These are phyloP conservation scores for Piper betle DNA, from an alignment of 164 flowering plant species.

Conservation along the genomic window DNA sequence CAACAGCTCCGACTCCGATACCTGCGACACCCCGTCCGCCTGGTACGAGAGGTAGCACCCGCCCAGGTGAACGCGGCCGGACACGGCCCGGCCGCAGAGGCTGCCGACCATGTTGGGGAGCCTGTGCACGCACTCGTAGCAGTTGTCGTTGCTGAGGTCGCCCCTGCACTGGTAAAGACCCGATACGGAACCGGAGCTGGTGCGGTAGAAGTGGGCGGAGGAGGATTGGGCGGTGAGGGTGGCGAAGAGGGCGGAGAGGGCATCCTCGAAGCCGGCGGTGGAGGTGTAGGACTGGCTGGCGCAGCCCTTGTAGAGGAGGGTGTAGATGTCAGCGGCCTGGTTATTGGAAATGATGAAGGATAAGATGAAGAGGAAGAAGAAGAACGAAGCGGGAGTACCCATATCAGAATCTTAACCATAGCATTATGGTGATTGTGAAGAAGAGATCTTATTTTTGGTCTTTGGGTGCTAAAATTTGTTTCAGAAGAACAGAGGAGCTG, in stretches of 20 bases:
- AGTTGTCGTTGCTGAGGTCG: conserved; percentile 56
- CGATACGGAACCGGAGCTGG: conserved; percentile 45
- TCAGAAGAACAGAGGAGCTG: neutral
- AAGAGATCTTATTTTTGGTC: neutral
- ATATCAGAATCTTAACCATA: neutral
- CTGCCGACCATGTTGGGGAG: conserved; percentile 34
- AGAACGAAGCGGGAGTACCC: neutral
- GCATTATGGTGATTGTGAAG: neutral
- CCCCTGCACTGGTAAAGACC: conserved; percentile 92
- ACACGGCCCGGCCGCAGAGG: conserved; percentile 52
- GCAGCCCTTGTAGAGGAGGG: conserved; percentile 80
- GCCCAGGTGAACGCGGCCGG: conserved; percentile 68
- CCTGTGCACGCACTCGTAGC: conserved; percentile 62
- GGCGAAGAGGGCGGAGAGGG: conserved; percentile 50
- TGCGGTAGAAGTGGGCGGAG: conserved; percentile 52
- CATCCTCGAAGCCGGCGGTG: conserved; percentile 44
- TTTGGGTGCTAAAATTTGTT: neutral
- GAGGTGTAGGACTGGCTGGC: conserved; percentile 52
- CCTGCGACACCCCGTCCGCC: conserved; percentile 50
- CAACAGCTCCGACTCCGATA: conserved; percentile 69
- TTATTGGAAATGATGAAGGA: neutral
- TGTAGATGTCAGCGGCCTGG: conserved; percentile 21
- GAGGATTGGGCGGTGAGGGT: conserved; percentile 57
- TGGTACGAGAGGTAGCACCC: conserved; percentile 80
- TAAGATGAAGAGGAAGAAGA: neutral